phyloP scores from a whole-genome alignment of 257 asterid species.

The Salvia miltiorrhiza region DNA sequence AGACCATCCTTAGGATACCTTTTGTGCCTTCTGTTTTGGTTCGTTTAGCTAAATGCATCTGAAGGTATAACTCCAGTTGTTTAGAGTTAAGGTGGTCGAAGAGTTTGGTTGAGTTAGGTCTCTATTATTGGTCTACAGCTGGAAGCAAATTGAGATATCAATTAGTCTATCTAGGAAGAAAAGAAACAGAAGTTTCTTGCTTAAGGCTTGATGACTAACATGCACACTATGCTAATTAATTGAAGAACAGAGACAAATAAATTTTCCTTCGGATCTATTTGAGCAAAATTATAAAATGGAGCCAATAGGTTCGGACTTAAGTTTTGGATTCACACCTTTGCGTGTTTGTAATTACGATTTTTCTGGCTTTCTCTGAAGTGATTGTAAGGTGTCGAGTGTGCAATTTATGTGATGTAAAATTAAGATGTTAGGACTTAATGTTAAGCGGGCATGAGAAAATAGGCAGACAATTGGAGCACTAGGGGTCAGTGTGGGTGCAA shows the following conservation, averaged over 20 bases:
- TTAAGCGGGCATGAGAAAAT: not conserved
- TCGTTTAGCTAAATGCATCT: not conserved
- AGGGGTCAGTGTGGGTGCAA: slow-evolving; percentile 6
- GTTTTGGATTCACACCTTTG: not conserved
- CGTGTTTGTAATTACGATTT: not conserved
- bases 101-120: slow-evolving; percentile 15
- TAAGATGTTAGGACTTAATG: not conserved
- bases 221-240: slow-evolving; percentile 1
- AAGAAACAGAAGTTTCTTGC: not conserved
- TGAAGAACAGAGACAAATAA: not conserved
- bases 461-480: slow-evolving; percentile 15
- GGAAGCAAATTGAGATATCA: slow-evolving; percentile 8
- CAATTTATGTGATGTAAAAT: not conserved
- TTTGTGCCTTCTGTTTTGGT: not conserved
- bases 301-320: not conserved
- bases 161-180: not conserved
- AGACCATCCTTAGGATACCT: not conserved
- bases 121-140: not conserved
- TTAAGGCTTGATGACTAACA: slow-evolving; percentile 4
- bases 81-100: slow-evolving; percentile 12
- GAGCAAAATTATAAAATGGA: not conserved
- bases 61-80: slow-evolving; percentile 2
- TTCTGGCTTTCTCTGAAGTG: not conserved
- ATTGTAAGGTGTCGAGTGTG: not conserved
- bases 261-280: not conserved